Conservation (phyloP, 2,329 filamentous ascomycete species). For the Colletotrichum graminicola region DNA sequence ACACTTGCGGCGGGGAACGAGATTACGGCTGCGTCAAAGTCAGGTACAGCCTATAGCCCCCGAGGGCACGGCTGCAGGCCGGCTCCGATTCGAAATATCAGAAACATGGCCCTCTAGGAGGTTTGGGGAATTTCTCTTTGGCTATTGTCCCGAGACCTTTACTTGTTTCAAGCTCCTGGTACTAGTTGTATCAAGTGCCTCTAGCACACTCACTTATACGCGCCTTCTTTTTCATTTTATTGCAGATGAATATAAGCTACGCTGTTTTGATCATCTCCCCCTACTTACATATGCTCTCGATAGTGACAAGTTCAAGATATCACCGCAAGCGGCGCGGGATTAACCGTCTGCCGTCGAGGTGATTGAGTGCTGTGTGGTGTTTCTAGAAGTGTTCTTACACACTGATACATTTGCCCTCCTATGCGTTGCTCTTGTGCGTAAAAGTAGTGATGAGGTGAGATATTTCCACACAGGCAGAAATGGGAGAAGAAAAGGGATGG, state of each 20-base stretch:
- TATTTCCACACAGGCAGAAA: background rate
- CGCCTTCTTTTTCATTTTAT: too few relatives aligned
- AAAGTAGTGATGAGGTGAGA: background rate
- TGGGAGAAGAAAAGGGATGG: background rate
- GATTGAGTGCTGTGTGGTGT: background rate
- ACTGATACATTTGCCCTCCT: background rate
- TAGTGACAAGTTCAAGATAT: too few relatives aligned
- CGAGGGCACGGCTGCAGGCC: background rate
- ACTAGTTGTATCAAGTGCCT: too few relatives aligned
- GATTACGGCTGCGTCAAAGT: background rate
- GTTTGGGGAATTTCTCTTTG: background rate
- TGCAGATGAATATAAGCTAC: too few relatives aligned
- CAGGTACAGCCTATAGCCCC: background rate
- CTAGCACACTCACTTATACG: too few relatives aligned
- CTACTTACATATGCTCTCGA: too few relatives aligned
- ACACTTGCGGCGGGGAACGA: background rate
- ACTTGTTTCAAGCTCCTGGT: too few relatives aligned
- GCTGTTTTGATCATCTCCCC: too few relatives aligned
- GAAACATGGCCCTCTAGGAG: background rate
- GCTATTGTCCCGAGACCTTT: too few relatives aligned
- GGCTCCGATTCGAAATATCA: background rate
- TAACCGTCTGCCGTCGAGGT: background rate
- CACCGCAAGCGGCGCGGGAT: too few relatives aligned
- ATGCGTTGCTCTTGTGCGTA: background rate
- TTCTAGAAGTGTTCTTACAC: background rate